Evolutionary conservation across 1,284 basidiomycete genomes (phyloP).

Genomic region (Vanrija humicola): DNA sequence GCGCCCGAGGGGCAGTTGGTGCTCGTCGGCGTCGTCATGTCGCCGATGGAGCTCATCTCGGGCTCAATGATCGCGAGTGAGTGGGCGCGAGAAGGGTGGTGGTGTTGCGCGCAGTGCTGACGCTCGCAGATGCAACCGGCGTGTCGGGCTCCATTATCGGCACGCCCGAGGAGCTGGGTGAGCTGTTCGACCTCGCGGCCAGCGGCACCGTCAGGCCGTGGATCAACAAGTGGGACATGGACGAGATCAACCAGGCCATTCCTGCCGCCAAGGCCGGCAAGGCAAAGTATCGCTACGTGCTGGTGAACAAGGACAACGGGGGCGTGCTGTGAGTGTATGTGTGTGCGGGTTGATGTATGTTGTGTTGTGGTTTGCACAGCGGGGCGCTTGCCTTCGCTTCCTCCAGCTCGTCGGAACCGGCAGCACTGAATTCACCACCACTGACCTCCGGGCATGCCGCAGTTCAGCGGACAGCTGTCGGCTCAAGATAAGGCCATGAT

Average conservation of each 20-base stretch:
- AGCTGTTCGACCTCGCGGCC: constrained; percentile 44
- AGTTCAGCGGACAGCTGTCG: too few relatives aligned
- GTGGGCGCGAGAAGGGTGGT: too few relatives aligned
- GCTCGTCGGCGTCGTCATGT: constrained; percentile 44
- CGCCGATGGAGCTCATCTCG: constrained; percentile 29
- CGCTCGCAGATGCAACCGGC: constrained; percentile 1
- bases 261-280: constrained; percentile 46
- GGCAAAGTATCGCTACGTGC: constrained; percentile 50
- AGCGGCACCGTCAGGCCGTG: constrained; percentile 28
- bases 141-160: constrained; percentile 39
- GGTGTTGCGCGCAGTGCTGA: background rate
- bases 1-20: constrained; percentile 44
- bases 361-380: too few relatives aligned
- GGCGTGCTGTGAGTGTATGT: constrained; percentile 19
- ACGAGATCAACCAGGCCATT: constrained; percentile 50
- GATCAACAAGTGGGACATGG: constrained; percentile 38
- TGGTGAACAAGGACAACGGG: constrained; percentile 39
- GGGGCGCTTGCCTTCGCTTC: too few relatives aligned
- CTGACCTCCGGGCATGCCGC: too few relatives aligned
- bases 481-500: too few relatives aligned
- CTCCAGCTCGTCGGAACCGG: too few relatives aligned
- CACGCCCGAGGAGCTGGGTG: constrained; percentile 43
- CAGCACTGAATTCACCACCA: too few relatives aligned
- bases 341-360: too few relatives aligned
- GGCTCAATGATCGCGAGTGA: constrained; percentile 16